phyloP scores from a whole-genome alignment of 306 rosid genomes.

The Glycine latifolia region DNA sequence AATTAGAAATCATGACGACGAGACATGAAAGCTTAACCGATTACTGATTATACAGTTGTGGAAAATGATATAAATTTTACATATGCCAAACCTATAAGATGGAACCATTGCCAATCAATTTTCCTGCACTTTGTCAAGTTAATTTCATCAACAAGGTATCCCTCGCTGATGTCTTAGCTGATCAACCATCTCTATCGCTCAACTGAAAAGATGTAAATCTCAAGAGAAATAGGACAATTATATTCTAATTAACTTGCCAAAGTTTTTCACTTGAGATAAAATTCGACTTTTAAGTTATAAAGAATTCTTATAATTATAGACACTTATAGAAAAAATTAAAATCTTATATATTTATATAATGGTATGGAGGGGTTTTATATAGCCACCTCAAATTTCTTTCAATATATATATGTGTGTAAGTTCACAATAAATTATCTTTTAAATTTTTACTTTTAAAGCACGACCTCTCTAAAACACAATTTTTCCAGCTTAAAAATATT shows the following conservation, averaged over 20 bases:
- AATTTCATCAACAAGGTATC: constrained; percentile 14
- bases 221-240: neutral
- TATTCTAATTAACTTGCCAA: neutral
- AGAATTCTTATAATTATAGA: no score
- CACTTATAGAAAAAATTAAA: no score
- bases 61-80: neutral
- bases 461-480: no score
- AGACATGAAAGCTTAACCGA: constrained; percentile 37
- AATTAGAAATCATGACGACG: neutral
- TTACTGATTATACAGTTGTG: constrained; percentile 20
- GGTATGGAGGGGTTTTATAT: no score
- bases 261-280: no score
- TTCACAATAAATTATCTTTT: no score
- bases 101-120: constrained; percentile 28
- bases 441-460: no score
- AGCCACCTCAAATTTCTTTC: no score
- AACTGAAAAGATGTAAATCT: constrained; percentile 29
- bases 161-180: constrained; percentile 21
- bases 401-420: no score
- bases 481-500: no score
- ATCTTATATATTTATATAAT: no score
- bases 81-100: neutral
- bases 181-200: constrained; percentile 42
- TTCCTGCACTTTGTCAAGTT: constrained; percentile 32
- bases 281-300: no score